Evolutionary conservation across 2,329 filamentous ascomycete genomes (phyloP), one percentile per base, ranked within the genome.

Genomic region (Pseudogymnoascus destructans): DNA sequence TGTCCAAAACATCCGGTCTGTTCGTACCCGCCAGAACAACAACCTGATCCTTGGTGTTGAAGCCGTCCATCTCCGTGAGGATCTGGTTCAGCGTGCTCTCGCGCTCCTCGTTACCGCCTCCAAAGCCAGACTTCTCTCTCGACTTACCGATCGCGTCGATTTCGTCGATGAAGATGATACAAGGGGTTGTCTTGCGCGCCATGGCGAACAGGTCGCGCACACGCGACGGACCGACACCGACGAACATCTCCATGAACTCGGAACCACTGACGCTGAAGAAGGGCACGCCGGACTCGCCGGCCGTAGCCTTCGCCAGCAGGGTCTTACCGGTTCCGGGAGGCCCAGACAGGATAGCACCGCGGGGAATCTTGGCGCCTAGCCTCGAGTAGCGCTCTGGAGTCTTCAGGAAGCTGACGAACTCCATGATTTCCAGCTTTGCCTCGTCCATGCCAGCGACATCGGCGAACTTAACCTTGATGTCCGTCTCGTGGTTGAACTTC

Each of bases 191-290:
- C 77, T 97, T 97, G 60, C 93, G 84, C 15, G 93, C 93, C 66
- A 89, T 95, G 59, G 89, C 85, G 68, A 98, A 98, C 57, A 98
- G 76, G 72, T 98, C 93, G 66, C 93, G 84, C 56, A 98, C 93
- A 73, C 93, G 83, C 27, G 92, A 97, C 17, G 93, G 89, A 72
- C 93, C 93, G 61, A 98, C 93, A 81, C 93, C 93, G 57, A 98
- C 93, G 70, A 98, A 98, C 92, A 98, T 98, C 74, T 98, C 93
- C 30, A 98, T 92, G 69, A 98, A 98, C 71, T 98, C 93, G 55
- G 93, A 98, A 70, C 93, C 93, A 71, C 90, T 96, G 66, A 98
- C 93, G 68, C 89, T 95, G 79, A 91, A 98, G 79, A 98, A 98
- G 0, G 93, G 93, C 30, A 98, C 93, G 42, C 87, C 86, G 23